Conservation (phyloP, 2,329 filamentous ascomycete species). For the Ophiostoma pallidulum region DNA sequence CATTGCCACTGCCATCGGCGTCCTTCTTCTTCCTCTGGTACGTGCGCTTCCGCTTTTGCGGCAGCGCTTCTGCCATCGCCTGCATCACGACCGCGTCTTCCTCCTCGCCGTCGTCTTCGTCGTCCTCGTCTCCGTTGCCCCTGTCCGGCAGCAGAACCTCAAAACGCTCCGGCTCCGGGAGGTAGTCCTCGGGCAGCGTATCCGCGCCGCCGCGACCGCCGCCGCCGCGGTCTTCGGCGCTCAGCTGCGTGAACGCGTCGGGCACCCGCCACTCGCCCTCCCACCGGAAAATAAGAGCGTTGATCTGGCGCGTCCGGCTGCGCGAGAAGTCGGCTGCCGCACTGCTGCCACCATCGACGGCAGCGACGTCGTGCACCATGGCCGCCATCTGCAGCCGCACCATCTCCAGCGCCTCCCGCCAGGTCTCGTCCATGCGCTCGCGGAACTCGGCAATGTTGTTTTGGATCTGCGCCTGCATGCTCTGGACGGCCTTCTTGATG, state of each 20-base stretch:
- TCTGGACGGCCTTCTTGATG: conserved; percentile 2
- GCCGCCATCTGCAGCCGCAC: neutral
- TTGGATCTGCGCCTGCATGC: neutral
- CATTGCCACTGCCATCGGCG: too few relatives aligned
- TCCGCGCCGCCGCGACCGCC: neutral
- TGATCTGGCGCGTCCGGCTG: neutral
- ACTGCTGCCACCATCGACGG: neutral
- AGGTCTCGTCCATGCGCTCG: neutral
- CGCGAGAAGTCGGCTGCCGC: too few relatives aligned
- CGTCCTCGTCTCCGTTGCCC: neutral
- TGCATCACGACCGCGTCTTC: neutral
- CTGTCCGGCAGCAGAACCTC: neutral
- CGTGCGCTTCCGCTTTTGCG: too few relatives aligned
- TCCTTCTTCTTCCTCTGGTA: too few relatives aligned
- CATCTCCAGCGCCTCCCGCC: neutral
- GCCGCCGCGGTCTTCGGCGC: neutral
- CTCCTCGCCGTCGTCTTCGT: neutral
- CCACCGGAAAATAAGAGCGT: neutral
- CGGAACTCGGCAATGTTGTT: neutral
- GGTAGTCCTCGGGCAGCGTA: conserved; percentile 2
- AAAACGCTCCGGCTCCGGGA: neutral
- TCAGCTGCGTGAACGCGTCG: neutral
- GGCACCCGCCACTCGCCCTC: conserved; percentile 6
- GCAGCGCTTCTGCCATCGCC: neutral
- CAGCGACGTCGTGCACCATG: neutral